Evolutionary conservation across 805 yeast genomes (phyloP), one percentile per base, ranked within the genome.

Genomic region (Nakazawaea laoshanensis): DNA sequence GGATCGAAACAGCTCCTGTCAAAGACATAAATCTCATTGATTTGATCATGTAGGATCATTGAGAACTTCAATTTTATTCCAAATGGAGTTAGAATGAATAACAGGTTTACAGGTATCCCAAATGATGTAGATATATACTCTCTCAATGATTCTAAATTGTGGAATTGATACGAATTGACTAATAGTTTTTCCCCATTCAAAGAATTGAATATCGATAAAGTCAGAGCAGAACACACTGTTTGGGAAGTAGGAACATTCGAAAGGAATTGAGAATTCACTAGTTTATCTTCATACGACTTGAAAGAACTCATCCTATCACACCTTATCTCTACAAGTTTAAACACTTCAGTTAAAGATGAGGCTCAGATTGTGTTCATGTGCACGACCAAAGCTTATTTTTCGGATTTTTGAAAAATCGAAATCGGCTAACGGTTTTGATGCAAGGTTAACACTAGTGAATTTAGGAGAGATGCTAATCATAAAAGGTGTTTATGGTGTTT

Each of bases 61-160:
- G 61, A 63, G 48, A 59, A 68, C 49, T 70, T 74, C 41, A 81
- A 57, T 44, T 70, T 74, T 29, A 72, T 64, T 0, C 88, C 88
- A 49, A 69, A 76, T 1, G 86, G 73, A 3, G 86, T 66, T 24
- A 81, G 52, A 10, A 81, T 55, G 42, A 80, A 62, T 27, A 67
- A 43, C 32, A 65, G 62, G 17, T 52, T 58, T 1, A 42, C 22
- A 0, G 69, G 62, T 2, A 71, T 67, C 27, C 45, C 44, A 50
- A 71, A 63, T 24, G 61, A 54, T 4, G 54, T 49, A 5, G 60
- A 38, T 14, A 71, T 58, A 41, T 57, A 65, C 19, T 47, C 54
- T 40, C 61, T 65, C 20, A 72, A 47, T 15, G 64, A 57, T 25
- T 67, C 68, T 31, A 67, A 41, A 4, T 59, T 51, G 32, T 53